phyloP scores from a whole-genome alignment of 768 basidiomycete species.

The Rhodocollybia butyracea region DNA sequence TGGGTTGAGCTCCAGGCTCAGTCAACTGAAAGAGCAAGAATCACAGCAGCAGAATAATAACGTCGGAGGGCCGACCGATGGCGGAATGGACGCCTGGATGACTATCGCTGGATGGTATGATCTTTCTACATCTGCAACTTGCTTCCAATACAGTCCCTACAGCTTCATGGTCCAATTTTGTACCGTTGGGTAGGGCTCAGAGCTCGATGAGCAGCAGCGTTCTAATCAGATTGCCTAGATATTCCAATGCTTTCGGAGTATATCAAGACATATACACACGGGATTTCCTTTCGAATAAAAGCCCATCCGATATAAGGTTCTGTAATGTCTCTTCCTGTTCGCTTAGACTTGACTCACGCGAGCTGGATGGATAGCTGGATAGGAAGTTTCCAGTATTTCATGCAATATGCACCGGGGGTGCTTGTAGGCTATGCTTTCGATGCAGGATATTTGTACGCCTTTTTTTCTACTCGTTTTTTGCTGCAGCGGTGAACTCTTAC shows the following conservation, averaged over 20 bases:
- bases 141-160: not conserved
- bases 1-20: not conserved
- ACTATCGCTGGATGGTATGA: not conserved
- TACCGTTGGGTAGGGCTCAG: constrained; percentile 1
- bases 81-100: constrained; percentile 1
- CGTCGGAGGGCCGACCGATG: not conserved
- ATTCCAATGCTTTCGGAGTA: constrained; percentile 27
- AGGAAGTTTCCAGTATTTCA: constrained; percentile 30
- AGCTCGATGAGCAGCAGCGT: not conserved
- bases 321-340: constrained; percentile 11
- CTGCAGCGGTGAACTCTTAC: not conserved
- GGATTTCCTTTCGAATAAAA: constrained; percentile 1
- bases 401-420: constrained; percentile 24
- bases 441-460: constrained; percentile 29
- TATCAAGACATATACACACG: constrained; percentile 23
- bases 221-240: constrained; percentile 11
- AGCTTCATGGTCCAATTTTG: constrained; percentile 7
- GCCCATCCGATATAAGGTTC: constrained; percentile 4
- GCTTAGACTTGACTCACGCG: constrained; percentile 11
- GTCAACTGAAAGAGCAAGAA: not conserved
- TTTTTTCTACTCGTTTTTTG: not conserved
- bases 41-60: not conserved
- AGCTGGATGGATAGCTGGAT: constrained; percentile 27
- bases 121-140: not conserved
- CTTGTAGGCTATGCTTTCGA: constrained; percentile 31